These are phyloP conservation scores for Botrytis byssoidea DNA, from an alignment of 2,329 filamentous ascomycete species.

Conservation along the genomic window DNA sequence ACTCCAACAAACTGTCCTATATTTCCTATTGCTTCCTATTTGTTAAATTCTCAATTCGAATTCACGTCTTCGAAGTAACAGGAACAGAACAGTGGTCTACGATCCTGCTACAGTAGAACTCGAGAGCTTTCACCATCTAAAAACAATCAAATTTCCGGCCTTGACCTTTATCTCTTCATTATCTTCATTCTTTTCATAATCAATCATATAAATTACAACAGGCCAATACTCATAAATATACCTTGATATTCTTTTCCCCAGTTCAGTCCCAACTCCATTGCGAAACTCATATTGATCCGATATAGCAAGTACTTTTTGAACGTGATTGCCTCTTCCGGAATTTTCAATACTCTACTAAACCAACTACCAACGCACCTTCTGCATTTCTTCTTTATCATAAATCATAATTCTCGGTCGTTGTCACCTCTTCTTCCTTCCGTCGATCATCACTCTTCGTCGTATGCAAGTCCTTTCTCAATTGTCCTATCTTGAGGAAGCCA, in stretches of 20 bases:
- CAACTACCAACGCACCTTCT: conserved; percentile 1
- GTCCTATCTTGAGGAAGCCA: conserved; percentile 18
- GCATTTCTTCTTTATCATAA: not conserved
- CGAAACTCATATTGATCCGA: not conserved
- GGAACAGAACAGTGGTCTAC: not conserved
- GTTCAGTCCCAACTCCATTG: not conserved
- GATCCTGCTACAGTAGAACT: not conserved
- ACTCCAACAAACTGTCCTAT: not conserved
- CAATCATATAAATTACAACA: not conserved
- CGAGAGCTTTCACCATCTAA: not conserved
- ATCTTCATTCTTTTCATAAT: not conserved
- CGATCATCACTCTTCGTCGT: conserved; percentile 9
- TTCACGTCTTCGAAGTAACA: not conserved
- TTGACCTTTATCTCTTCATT: not conserved
- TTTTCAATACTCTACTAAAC: not conserved
- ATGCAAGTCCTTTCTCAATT: conserved; percentile 14
- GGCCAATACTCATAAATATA: not conserved
- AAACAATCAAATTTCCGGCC: not conserved
- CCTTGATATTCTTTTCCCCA: not conserved
- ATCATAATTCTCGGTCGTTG: not conserved
- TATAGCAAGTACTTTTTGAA: not conserved
- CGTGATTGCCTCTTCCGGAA: not conserved
- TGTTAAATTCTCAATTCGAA: not conserved
- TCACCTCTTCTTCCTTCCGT: conserved; percentile 22
- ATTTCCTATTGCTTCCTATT: too few species aligned